Base-by-base conservation (phyloP, 2,329 filamentous ascomycete genomes). In the Emergomyces pasteurianus region DNA sequence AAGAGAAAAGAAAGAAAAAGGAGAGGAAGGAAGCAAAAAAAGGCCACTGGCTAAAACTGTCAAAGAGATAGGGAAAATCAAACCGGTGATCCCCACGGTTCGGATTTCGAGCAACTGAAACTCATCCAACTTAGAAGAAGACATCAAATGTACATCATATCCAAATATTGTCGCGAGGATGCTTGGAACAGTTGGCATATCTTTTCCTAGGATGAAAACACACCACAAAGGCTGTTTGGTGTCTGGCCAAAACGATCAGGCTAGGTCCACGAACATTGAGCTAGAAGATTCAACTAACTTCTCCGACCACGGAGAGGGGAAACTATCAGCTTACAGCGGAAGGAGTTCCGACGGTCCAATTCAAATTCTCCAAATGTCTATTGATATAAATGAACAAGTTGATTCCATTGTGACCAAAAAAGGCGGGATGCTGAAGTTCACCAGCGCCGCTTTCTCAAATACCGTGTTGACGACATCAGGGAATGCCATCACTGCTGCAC, bases 221-320 rank as follows among this genome's bases (percentile, higher is more conserved):
- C 81, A 86, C 68, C 78, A 82, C 67, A 82, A 79, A 0, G 84
- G 85, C 0, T 81, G 85, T 73, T 78, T 83, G 60, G 82, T 77
- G 73, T 79, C 83, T 67, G 81, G 78, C 64, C 75, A 80, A 50
- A 76, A 73, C 40, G 74, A 67, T 1, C 74, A 76, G 60, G 74
- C 79, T 53, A 76, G 82, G 61, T 78, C 79, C 2, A 78, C 79
- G 1, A 73, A 79, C 0, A 83, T 86, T 46, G 74, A 81, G 16
- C 46, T 79, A 2, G 79, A 81, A 64, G 77, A 79, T 60, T 63
- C 69, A 2, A 64, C 80, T 5, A 59, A 66, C 2, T 69, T 78
- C 50, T 79, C 79, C 55, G 79, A 79, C 0, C 82, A 85, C 61
- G 75, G 80, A 26, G 81, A 79, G 16, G n/a, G n/a, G n/a, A n/a